Base-by-base conservation (phyloP, 306 rosid species). In the Quercus bicolor region DNA sequence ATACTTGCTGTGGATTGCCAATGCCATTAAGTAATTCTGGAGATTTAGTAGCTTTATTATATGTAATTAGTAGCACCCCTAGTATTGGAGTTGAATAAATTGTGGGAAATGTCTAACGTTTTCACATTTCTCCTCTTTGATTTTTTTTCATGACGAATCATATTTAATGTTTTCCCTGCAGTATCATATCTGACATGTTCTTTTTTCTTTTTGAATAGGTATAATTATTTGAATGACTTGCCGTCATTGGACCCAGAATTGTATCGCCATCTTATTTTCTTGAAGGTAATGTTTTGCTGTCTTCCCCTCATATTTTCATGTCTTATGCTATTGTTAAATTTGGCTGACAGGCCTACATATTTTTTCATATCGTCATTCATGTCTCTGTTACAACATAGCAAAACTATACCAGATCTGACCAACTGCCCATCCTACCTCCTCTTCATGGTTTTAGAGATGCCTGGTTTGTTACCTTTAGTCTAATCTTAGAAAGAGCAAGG, bases 181-280 rank as follows among this genome's bases (percentile, higher is more conserved):
- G 72, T 66, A 33, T 33, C 51, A 68, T 33, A 34, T 34, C 26
- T 68, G 54, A 56, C 40, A 20, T 33, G 16, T 79, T 68, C 45
- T 73, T 29, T 37, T 20, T 69, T 2, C 68, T 43, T 73, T 75
- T 77, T 52, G 69, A 57, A 62, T 85, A 95, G 99, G 92, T 86
- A 90, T 92, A 95, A 95, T 88, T 95, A 95, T 87, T 87, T 95
- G 73, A 95, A 95, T 83, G 98, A 95, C 79, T 87, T 95, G 88
- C 99, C 99, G 71, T 95, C 99, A 68, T 78, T 95, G 86, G 99
- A 95, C 80, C 97, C 94, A 34, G 99, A 95, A 76, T 86, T 95
- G 82, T 95, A 95, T 72, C 98, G 97, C 23, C 99, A 95, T 85
- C 99, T 95, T 83, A 93, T 95, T 73, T 95, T 95, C 88, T 85